Conservation (phyloP, 176 grass and related monocot species). For the Raddia guianensis region DNA sequence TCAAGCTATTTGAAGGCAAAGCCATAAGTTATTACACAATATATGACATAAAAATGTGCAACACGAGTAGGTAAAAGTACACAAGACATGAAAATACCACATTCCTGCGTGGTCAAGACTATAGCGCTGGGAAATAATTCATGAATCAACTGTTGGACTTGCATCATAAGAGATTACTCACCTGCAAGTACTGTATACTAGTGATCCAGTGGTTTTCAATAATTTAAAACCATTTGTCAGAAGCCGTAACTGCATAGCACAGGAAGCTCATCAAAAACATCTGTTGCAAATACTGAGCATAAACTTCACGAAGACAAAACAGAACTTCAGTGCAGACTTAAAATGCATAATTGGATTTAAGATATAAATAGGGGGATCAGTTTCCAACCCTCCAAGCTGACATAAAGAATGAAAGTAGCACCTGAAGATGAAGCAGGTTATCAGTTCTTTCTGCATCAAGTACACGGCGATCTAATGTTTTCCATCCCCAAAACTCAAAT, state of each 20-base stretch:
- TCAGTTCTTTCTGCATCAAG: constrained; percentile 93
- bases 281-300: not conserved
- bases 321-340: constrained; percentile 5
- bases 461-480: constrained; percentile 83
- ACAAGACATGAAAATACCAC: not conserved
- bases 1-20: constrained; percentile 71
- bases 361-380: constrained; percentile 10
- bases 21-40: constrained; percentile 8
- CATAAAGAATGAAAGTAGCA: constrained; percentile 38
- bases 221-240: constrained; percentile 91
- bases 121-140: not conserved
- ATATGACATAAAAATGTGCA: not conserved
- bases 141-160: not conserved
- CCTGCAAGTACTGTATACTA: constrained; percentile 96
- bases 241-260: constrained; percentile 60
- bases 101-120: constrained; percentile 7
- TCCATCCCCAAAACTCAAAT: constrained; percentile 96
- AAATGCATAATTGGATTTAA: not conserved
- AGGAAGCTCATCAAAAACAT: constrained; percentile 28
- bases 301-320: constrained; percentile 19
- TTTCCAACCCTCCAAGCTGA: constrained; percentile 24
- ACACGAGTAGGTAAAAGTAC: constrained; percentile 1
- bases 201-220: constrained; percentile 78
- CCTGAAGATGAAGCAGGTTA: constrained; percentile 85
- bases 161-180: constrained; percentile 50